phyloP scores from a whole-genome alignment of 139 green algal species.

The Diplosphaera chodatii region DNA sequence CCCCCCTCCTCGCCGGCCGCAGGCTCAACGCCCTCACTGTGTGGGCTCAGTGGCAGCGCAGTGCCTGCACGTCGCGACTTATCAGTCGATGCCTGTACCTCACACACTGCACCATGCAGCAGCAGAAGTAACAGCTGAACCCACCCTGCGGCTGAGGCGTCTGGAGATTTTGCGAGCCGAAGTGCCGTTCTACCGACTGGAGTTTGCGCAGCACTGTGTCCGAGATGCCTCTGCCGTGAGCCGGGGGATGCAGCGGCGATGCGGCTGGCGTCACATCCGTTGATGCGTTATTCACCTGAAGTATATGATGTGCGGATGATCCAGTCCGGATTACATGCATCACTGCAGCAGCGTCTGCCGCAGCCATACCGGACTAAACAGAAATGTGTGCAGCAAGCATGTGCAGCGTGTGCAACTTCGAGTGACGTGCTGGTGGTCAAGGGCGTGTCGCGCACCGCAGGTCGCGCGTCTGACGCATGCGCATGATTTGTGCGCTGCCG shows the following conservation, averaged over 20 bases:
- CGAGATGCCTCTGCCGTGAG: neutral
- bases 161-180: constrained; percentile 15
- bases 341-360: too few species aligned
- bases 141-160: neutral
- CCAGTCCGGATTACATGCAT: too few species aligned
- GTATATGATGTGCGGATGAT: too few species aligned
- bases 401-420: too few species aligned
- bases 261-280: neutral
- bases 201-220: neutral
- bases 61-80: neutral
- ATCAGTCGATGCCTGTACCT: neutral
- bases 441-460: too few species aligned
- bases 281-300: neutral
- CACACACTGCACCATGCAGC: too few species aligned
- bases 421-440: too few species aligned
- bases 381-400: too few species aligned
- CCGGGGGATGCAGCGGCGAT: neutral
- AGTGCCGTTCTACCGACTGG: constrained; percentile 5
- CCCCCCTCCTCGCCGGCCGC: neutral
- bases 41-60: neutral
- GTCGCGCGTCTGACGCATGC: too few species aligned
- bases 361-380: too few species aligned
- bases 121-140: too few species aligned
- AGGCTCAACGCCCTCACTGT: neutral
- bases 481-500: neutral